Base-by-base conservation (phyloP, 768 basidiomycete species). In the Boletus rubropictus region DNA sequence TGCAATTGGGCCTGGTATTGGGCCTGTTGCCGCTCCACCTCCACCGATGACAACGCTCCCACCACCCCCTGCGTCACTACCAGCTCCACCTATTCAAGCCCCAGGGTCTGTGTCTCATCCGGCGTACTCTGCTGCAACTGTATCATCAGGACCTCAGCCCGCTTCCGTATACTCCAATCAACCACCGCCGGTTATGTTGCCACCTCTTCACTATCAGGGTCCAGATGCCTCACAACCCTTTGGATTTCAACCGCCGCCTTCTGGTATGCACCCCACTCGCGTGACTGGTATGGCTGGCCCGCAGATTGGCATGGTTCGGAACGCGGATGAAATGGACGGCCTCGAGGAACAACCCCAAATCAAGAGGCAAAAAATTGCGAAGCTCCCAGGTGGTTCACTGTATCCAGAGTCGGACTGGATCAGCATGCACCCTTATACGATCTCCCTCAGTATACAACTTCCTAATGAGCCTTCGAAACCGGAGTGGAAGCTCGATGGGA, bases 321-420 rank as follows among this genome's bases (percentile, higher is more conserved):
- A 80, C 50, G 81, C 87, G 29, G 91, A 94, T 46, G 81, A 89
- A 65, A 85, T 89, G 80, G 86, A 84, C 50, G 86, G 80, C 17
- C 62, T 66, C 14, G 86, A 83, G 45, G 82, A 80, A 39, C 70
- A 82, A 18, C 88, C 86, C 20, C 85, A 89, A 5, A 82, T 93
- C 39, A 99, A 99, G 69, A 76, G 92, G 44, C 88, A 90, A 58
- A 82, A 81, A 46, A 80, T 95, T 12, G 85, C 86, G 22, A 94
- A 92, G 66, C 69, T 92, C 31, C 87, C 89, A 2, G 89, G 82
- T 24, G 91, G 91, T 0, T 81, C 81, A 44, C 68, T 86, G 46
- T 96, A 94, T 66, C 78, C 90, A 7, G 93, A 92, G 59, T 75
- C 80, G 44, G 89, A 94, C 64, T 97, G 93, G 93, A 81, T 91